These are phyloP conservation scores for Eimeria maxima DNA, from an alignment of 169 alveolate species.

Conservation along the genomic window DNA sequence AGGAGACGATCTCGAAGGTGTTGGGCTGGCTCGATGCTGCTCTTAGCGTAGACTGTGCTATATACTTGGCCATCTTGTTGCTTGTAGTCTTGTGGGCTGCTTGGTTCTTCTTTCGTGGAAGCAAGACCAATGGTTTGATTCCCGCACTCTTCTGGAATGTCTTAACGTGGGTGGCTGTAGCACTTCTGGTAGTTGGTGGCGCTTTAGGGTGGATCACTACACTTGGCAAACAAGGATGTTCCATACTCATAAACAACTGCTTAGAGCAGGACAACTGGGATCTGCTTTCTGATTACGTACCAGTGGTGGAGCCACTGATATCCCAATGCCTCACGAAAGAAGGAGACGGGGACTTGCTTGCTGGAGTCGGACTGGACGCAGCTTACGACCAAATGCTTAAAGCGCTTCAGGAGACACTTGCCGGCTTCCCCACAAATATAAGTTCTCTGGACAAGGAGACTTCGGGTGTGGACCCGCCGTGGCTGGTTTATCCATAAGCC, in stretches of 20 bases:
- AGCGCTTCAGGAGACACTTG: constrained; percentile 8
- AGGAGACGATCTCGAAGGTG: constrained; percentile 38
- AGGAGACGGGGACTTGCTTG: constrained; percentile 68
- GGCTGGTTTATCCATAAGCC: not conserved
- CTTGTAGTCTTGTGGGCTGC: constrained; percentile 37
- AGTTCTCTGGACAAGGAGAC: constrained; percentile 41
- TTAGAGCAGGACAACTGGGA: constrained; percentile 71
- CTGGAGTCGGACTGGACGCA: constrained; percentile 30
- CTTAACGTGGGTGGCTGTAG: constrained; percentile 25
- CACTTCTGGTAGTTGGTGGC: constrained; percentile 50
- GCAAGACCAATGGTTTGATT: not conserved
- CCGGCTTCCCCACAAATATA: constrained; percentile 10
- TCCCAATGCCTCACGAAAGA: constrained; percentile 58
- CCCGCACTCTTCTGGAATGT: constrained; percentile 48
- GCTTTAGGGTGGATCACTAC: constrained; percentile 56
- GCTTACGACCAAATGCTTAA: constrained; percentile 51
- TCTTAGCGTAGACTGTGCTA: constrained; percentile 12
- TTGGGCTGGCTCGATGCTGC: constrained; percentile 44
- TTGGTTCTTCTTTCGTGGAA: constrained; percentile 53
- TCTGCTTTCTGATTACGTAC: constrained; percentile 26
- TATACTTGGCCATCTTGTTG: constrained; percentile 55
- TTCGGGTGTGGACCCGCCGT: not conserved
- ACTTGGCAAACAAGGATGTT: constrained; percentile 58
- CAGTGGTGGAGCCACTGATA: constrained; percentile 60
- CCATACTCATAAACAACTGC: constrained; percentile 5